A percentile compares a stretch with the other conserved stretches of the same genome.
These are phyloP conservation scores for Takakia lepidozioides DNA, from an alignment of 225 moss, liverwort and hornwort genomes.

Conservation along the genomic window DNA sequence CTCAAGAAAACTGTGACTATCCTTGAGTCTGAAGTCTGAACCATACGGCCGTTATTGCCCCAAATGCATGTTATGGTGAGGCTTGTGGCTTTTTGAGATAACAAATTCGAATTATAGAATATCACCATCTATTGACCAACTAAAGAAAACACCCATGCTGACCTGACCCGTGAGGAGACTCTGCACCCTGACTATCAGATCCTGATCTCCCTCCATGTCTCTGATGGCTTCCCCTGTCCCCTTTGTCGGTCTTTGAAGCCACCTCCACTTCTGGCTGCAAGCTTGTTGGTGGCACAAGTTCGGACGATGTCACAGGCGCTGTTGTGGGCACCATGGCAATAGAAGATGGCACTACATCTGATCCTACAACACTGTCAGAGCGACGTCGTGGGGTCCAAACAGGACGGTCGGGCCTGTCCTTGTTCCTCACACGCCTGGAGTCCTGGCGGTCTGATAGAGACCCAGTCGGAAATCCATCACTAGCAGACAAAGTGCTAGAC, in stretches of 20 bases:
- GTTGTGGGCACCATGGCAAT: constrained; percentile 20
- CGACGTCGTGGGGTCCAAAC: constrained; percentile 99
- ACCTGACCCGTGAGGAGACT: constrained; percentile 32
- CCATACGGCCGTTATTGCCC: too few species aligned
- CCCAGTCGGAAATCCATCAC: constrained; percentile 36
- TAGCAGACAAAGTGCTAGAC: constrained; percentile 26
- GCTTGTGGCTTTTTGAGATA: too few species aligned
- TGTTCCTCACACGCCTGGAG: constrained; percentile 87
- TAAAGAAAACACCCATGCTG: constrained; percentile 7
- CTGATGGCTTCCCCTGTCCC: constrained; percentile 38
- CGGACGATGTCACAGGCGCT: constrained; percentile 10
- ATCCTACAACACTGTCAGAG: constrained; percentile 36
- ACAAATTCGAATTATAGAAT: too few species aligned
- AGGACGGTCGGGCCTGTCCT: constrained; percentile 95
- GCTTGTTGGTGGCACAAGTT: constrained; percentile 8
- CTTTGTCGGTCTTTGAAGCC: constrained; percentile 42
- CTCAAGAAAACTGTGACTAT: too few species aligned
- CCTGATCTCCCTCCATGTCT: constrained; percentile 34
- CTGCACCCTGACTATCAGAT: constrained; percentile 32
- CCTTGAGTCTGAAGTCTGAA: too few species aligned
- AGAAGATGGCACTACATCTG: constrained; percentile 24
- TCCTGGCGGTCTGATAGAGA: constrained; percentile 71
- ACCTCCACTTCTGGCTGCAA: constrained; percentile 25
- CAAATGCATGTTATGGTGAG: too few species aligned
- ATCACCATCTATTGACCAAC: too few species aligned